Percentiles rank a stretch among this genome's conserved stretches.
phyloP scores from a whole-genome alignment of 2,329 filamentous ascomycete species.

The Neofusicoccum sp. region DNA sequence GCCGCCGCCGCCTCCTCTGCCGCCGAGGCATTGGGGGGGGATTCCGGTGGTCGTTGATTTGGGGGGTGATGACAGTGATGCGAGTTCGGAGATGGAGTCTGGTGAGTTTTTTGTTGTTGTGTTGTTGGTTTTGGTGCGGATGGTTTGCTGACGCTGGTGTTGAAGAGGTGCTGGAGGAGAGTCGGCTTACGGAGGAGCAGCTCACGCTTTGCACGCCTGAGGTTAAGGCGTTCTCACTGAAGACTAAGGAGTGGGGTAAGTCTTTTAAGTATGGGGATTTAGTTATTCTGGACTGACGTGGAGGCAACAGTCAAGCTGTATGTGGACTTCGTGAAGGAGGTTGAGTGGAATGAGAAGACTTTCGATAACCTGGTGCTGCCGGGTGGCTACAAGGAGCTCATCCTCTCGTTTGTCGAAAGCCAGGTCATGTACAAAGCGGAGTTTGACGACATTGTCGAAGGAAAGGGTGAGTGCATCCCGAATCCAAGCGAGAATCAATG shows the following conservation, averaged over 20 bases:
- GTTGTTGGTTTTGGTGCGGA: too few relatives aligned
- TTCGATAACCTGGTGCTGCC: conserved; percentile 37
- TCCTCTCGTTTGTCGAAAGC: conserved; percentile 31
- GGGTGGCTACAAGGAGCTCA: conserved; percentile 32
- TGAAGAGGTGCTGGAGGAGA: neutral
- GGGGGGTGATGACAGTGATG: too few relatives aligned
- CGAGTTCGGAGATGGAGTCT: too few relatives aligned
- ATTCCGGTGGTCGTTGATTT: too few relatives aligned
- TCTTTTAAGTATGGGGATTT: too few relatives aligned
- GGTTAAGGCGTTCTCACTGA: conserved; percentile 35
- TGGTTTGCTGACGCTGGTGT: neutral
- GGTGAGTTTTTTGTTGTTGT: too few relatives aligned
- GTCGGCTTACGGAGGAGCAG: conserved; percentile 25
- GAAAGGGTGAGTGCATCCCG: conserved; percentile 29
- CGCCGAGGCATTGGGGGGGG: too few relatives aligned
- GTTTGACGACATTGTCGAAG: conserved; percentile 37
- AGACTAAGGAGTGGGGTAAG: conserved; percentile 35
- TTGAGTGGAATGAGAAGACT: conserved; percentile 33
- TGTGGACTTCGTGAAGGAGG: conserved; percentile 31
- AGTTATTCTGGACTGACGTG: neutral
- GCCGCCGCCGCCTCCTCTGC: too few relatives aligned
- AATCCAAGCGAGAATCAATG: too few relatives aligned
- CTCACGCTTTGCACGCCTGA: conserved; percentile 30
- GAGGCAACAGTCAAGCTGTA: neutral
- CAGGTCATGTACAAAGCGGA: conserved; percentile 26